phyloP scores from a whole-genome alignment of 2,329 filamentous ascomycete species.

The Balansia obtecta region DNA sequence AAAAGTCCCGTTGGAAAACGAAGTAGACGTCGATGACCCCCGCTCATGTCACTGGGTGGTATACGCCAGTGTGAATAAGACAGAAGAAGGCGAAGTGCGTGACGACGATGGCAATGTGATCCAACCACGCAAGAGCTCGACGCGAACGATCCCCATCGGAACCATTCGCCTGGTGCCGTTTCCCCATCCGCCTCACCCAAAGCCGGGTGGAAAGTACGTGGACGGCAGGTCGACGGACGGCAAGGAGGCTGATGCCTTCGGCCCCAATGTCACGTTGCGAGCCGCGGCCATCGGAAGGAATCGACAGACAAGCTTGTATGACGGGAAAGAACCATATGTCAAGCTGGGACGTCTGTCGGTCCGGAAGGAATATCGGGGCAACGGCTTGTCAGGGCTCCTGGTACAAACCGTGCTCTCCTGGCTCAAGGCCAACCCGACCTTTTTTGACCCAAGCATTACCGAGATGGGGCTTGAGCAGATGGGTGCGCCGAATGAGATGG shows the following conservation, averaged over 20 bases:
- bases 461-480: slow-evolving; percentile 31
- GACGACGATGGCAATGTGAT: slow-evolving; percentile 30
- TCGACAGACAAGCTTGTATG: slow-evolving; percentile 37
- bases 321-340: slow-evolving; percentile 61
- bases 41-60: slow-evolving; percentile 77
- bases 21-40: slow-evolving; percentile 70
- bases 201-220: slow-evolving; percentile 35
- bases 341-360: slow-evolving; percentile 74
- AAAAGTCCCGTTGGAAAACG: slow-evolving; percentile 46
- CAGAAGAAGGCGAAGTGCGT: slow-evolving; percentile 28
- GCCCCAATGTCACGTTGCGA: slow-evolving; percentile 3
- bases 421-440: slow-evolving; percentile 46
- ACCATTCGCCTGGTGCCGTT: slow-evolving; percentile 74
- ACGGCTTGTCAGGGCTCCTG: slow-evolving; percentile 51
- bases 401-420: slow-evolving; percentile 58
- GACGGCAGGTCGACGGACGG: slow-evolving; percentile 25
- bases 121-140: slow-evolving; percentile 31
- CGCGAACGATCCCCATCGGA: slow-evolving; percentile 44
- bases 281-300: slow-evolving; percentile 20
- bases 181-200: slow-evolving; percentile 56
- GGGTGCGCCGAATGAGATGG: slow-evolving; percentile 23
- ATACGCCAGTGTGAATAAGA: slow-evolving; percentile 53
- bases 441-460: slow-evolving; percentile 37
- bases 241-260: slow-evolving; percentile 7
- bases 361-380: slow-evolving; percentile 49